These are phyloP conservation scores for Penicillium parvum DNA, from an alignment of 495 filamentous ascomycete species.

Conservation along the genomic window DNA sequence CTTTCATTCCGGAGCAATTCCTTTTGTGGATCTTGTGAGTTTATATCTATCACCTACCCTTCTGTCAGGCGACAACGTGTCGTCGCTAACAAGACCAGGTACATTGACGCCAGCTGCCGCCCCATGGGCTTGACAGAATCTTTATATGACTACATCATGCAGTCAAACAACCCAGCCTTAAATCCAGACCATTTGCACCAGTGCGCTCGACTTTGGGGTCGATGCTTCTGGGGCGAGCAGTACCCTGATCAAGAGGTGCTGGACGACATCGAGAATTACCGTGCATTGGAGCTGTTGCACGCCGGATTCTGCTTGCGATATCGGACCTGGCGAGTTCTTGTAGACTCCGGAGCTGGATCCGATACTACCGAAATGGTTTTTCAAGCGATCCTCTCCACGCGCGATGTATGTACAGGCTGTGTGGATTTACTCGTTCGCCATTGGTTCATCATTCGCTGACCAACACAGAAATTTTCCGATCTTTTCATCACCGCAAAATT, in stretches of 20 bases:
- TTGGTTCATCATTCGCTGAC: background rate
- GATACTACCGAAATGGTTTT: constrained; percentile 32
- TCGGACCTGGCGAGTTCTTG: constrained; percentile 35
- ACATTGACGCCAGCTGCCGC: constrained; percentile 35
- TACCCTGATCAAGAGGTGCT: constrained; percentile 45
- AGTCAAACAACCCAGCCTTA: constrained; percentile 33
- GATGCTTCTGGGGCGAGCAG: constrained; percentile 41
- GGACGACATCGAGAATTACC: constrained; percentile 49
- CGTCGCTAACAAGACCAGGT: constrained; percentile 21
- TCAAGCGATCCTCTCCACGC: constrained; percentile 29
- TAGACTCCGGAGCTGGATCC: constrained; percentile 27
- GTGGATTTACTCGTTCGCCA: background rate
- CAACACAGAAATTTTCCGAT: constrained; percentile 34
- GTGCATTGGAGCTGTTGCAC: constrained; percentile 37
- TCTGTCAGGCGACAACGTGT: background rate
- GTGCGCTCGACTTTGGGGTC: constrained; percentile 39
- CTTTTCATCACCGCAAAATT: constrained; percentile 43
- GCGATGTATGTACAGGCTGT: constrained; percentile 24
- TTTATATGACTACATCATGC: constrained; percentile 33
- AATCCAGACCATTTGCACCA: constrained; percentile 38
- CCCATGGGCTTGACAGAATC: constrained; percentile 36
- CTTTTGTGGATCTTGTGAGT: constrained; percentile 40
- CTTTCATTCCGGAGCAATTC: constrained; percentile 40
- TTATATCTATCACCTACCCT: background rate
- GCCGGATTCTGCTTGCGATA: constrained; percentile 32